Evolutionary conservation across 2,329 filamentous ascomycete genomes (phyloP).

Genomic region (Aspergillus aculeatinus): DNA sequence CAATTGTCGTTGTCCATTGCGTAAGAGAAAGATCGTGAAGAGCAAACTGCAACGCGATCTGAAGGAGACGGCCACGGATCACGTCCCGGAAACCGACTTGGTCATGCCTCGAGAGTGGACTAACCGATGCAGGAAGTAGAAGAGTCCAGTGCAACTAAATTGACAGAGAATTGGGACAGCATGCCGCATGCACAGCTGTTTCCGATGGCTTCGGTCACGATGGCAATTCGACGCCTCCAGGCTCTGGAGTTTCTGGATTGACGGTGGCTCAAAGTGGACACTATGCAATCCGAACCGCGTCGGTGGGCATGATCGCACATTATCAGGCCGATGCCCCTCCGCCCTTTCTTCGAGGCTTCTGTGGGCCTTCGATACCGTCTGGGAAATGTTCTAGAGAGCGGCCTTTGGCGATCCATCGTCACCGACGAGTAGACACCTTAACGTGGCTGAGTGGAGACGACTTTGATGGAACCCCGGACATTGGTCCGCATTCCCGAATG

Average conservation of each 20-base stretch:
- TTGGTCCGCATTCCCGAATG: constrained; percentile 25
- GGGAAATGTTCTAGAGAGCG: constrained; percentile 16
- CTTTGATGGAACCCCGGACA: constrained; percentile 20
- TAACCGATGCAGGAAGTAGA: constrained; percentile 13
- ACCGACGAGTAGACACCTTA: constrained; percentile 14
- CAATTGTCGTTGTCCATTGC: constrained; percentile 1
- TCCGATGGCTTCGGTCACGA: constrained; percentile 10
- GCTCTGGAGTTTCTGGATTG: background rate
- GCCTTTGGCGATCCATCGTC: constrained; percentile 11
- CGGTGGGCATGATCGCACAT: constrained; percentile 12
- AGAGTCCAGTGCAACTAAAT: constrained; percentile 11
- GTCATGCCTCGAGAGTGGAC: background rate
- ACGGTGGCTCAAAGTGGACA: background rate
- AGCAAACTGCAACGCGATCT: background rate
- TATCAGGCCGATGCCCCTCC: constrained; percentile 13
- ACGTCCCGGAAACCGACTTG: constrained; percentile 4
- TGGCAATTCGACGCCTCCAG: constrained; percentile 19
- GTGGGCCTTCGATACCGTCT: constrained; percentile 19
- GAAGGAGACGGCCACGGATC: constrained; percentile 8
- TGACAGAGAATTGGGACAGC: constrained; percentile 16
- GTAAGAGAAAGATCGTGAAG: constrained; percentile 8
- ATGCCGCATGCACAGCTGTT: constrained; percentile 15
- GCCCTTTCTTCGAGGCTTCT: constrained; percentile 19
- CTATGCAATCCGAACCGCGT: background rate
- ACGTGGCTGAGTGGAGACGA: constrained; percentile 23